Evolutionary conservation across 2,329 filamentous ascomycete species (phyloP), one percentile per base, ranked within the genome.

Genomic region (Hymenoscyphus infarciens): DNA sequence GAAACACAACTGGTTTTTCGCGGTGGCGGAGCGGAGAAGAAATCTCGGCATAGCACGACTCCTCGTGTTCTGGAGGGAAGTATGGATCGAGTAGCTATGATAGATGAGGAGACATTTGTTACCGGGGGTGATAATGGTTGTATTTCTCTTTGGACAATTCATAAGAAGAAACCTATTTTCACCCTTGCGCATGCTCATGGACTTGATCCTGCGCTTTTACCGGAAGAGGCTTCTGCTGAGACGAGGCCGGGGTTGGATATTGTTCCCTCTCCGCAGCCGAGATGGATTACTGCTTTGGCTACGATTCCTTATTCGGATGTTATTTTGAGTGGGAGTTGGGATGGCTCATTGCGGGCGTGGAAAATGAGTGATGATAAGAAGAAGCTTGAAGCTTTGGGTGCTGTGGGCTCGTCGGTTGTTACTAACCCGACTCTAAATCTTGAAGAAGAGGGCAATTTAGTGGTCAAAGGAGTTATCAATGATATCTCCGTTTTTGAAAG

Each of bases 1-100:
- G 94, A 99, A 78, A 91, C 90, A 1, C 95, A 99, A 75, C 84
- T 99, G 6, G 93, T 98, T 1, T 99, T 98, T 77, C 88, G 94
- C 56, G 94, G 93, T 63, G 92, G 92, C 66, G 89, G 87, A 52
- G 80, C 82, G 29, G 81, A 83, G 66, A 84, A 83, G 70, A 85
- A 84, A 69, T 75, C 74, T 45, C 73, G 73, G 38, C 74, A 74
- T 64, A 56, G 61, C 15, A 67, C 81, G 15, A 78, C 83, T 66
- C 79, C 81, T 3, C 66, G 58, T 10, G 67, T 67, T 65, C 79
- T 83, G 53, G 87, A 97, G 75, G 94, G 92, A 61, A 96, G 89
- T 73, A 93, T 97, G 77, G 95, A 99, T 76, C 88, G 92, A 64
- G 87, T 98, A 29, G 90, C 93, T 63, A 92, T 96, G 80, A 84